Base-by-base conservation (phyloP, 2,329 filamentous ascomycete species). In the Metarhizium guizhouense region DNA sequence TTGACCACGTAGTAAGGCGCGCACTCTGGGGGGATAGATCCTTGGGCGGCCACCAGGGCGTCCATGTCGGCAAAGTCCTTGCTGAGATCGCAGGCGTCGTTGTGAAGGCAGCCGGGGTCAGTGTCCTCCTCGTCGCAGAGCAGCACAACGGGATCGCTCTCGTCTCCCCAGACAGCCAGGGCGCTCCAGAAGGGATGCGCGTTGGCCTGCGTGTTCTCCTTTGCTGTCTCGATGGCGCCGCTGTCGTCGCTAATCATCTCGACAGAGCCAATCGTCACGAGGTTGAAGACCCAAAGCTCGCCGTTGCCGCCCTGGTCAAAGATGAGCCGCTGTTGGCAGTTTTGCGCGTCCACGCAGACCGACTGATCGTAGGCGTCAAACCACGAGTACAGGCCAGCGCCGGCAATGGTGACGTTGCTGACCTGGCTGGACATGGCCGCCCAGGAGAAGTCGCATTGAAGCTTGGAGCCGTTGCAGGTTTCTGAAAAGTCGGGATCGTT, bases 251-350 rank as follows among this genome's bases (percentile, higher is more conserved):
- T 66, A 59, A 63, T 64, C 64, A 67, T 32, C 20, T 52, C 11
- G 52, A 63, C 63, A 29, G 67, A 59, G 2, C 67, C 66, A 16
- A 68, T 68, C 6, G 62, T 65, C 14, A 69, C 56, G 16, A 70
- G 54, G 32, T 68, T 60, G 29, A 63, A 54, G 36, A 65, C 25
- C 7, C 58, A 59, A 25, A 63, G 52, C 54, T 61, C 60, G 8
- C 56, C 47, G 30, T 54, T 52, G 48, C 65, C 66, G 5, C 52
- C 18, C 0, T 63, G 36, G 14, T 63, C 25, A 2, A 49, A 38
- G 49, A 58, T 20, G 10, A 65, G 43, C 5, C 54, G 54, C 45
- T 64, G 59, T 52, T 68, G 64, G 56, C 65, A 67, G 6, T 51
- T 36, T 25, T 56, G 48, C 11, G 29, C 16, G 32, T 54, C 51